phyloP scores from a whole-genome alignment of 257 asterid species.

The Ilex asprella region DNA sequence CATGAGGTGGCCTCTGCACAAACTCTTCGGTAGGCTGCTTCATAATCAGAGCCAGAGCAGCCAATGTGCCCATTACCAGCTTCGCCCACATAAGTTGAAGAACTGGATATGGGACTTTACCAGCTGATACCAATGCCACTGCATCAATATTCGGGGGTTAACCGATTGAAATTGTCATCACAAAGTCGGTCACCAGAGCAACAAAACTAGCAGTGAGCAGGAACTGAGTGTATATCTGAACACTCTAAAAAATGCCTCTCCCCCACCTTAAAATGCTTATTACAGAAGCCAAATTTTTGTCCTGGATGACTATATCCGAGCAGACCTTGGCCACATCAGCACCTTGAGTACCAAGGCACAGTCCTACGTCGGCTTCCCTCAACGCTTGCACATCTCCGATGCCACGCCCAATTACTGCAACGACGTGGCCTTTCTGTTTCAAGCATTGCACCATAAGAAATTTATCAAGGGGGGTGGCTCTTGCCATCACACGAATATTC shows the following conservation, averaged over 20 bases:
- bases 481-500: constrained; percentile 50
- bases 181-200: constrained; percentile 37
- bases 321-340: constrained; percentile 57
- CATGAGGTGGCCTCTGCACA: constrained; percentile 36
- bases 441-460: constrained; percentile 45
- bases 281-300: constrained; percentile 49
- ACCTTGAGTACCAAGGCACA: constrained; percentile 59
- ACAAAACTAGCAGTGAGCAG: constrained; percentile 68
- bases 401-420: constrained; percentile 65
- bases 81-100: constrained; percentile 78
- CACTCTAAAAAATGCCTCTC: constrained; percentile 51
- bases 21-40: constrained; percentile 44
- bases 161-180: constrained; percentile 16
- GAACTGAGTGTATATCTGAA: constrained; percentile 66
- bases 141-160: constrained; percentile 37
- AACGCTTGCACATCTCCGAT: constrained; percentile 53
- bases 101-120: constrained; percentile 55
- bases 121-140: constrained; percentile 66
- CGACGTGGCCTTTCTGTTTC: constrained; percentile 53
- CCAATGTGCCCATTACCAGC: constrained; percentile 63
- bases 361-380: constrained; percentile 60
- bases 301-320: constrained; percentile 62
- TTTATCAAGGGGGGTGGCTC: constrained; percentile 55
- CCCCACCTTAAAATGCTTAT: constrained; percentile 69
- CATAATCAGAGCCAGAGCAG: constrained; percentile 59